Percentiles rank a stretch among this genome's conserved stretches.
Conservation (phyloP, 2,329 filamentous ascomycete genomes). For the Diaporthe nobilis region DNA sequence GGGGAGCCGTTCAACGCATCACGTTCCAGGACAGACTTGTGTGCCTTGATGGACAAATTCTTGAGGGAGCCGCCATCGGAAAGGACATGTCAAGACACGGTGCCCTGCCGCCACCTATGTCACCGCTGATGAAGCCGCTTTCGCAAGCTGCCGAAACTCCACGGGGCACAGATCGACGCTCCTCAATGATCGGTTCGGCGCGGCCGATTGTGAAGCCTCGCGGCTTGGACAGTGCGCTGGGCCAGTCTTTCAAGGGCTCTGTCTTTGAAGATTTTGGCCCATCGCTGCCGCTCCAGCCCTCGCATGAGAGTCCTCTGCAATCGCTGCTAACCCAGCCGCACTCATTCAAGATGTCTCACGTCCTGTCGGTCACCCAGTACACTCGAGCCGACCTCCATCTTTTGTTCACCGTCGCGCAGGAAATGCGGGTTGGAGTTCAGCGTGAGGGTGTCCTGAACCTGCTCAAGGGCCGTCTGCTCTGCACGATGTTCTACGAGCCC, state of each 20-base stretch:
- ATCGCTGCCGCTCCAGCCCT: conserved; percentile 63
- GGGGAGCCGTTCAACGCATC: conserved; percentile 80
- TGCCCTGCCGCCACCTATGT: conserved; percentile 64
- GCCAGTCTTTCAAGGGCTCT: conserved; percentile 46
- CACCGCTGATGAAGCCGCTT: conserved; percentile 69
- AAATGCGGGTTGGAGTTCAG: conserved; percentile 97
- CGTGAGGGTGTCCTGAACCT: conserved; percentile 90
- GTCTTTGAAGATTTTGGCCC: conserved; percentile 62
- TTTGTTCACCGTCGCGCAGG: conserved; percentile 95
- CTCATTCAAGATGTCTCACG: conserved; percentile 89
- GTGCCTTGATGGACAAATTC: conserved; percentile 79
- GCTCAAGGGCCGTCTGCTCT: conserved; percentile 87
- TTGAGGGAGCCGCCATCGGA: conserved; percentile 70
- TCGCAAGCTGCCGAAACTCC: conserved; percentile 49
- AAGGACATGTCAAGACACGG: conserved; percentile 83
- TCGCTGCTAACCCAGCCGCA: conserved; percentile 82
- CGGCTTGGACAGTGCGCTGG: conserved; percentile 52
- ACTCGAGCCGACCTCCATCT: conserved; percentile 88
- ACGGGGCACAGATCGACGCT: conserved; percentile 49
- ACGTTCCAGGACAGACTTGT: conserved; percentile 82
- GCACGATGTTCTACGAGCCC: conserved; percentile 97
- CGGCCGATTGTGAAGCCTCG: conserved; percentile 53
- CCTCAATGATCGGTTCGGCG: conserved; percentile 50
- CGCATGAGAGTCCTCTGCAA: conserved; percentile 73
- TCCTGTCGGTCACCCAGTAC: conserved; percentile 94